phyloP scores from a whole-genome alignment of 306 rosid genomes.

The Notholithocarpus densiflorus region DNA sequence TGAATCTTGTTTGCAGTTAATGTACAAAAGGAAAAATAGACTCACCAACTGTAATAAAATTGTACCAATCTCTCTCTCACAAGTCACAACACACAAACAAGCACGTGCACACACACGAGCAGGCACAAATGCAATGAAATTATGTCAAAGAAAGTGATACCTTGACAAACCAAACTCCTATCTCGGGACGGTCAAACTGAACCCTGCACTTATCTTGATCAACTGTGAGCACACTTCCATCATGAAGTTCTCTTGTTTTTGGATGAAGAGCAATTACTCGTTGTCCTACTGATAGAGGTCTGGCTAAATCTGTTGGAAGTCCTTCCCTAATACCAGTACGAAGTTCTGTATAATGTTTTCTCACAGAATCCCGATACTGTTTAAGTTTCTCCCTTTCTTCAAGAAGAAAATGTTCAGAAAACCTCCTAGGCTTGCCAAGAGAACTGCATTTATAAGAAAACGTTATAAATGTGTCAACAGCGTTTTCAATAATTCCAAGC shows the following conservation, averaged over 20 bases:
- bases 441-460: slow-evolving; percentile 60
- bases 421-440: slow-evolving; percentile 96
- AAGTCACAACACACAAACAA: too few relatives aligned
- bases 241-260: slow-evolving; percentile 79
- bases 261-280: slow-evolving; percentile 87
- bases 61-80: not conserved
- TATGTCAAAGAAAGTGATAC: slow-evolving; percentile 42
- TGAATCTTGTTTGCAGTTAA: not conserved
- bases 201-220: slow-evolving; percentile 84
- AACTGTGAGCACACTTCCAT: slow-evolving; percentile 89
- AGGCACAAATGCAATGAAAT: not conserved
- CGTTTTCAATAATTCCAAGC: not conserved
- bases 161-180: slow-evolving; percentile 87
- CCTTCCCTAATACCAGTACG: slow-evolving; percentile 69
- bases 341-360: slow-evolving; percentile 76
- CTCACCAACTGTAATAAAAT: not conserved
- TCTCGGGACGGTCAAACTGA: slow-evolving; percentile 80
- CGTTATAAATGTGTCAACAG: not conserved
- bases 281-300: slow-evolving; percentile 88
- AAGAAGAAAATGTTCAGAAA: slow-evolving; percentile 68
- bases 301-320: slow-evolving; percentile 93
- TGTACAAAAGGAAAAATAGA: not conserved
- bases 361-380: slow-evolving; percentile 78
- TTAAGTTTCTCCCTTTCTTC: slow-evolving; percentile 84
- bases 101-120: not conserved